These are phyloP conservation scores for Funneliformis mosseae DNA, from an alignment of 192 early-diverging fungal species.

Conservation along the genomic window DNA sequence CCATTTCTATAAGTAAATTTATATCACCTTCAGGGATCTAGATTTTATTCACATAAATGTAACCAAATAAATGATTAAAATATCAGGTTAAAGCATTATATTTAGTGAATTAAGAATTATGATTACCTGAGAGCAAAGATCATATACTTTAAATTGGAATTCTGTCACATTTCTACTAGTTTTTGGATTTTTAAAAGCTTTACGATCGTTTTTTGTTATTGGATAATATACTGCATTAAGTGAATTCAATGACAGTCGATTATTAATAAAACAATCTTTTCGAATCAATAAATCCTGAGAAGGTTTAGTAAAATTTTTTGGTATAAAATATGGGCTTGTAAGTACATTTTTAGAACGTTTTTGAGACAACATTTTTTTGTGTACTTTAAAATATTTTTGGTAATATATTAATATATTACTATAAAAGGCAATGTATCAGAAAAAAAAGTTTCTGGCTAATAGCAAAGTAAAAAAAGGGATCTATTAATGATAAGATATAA, in stretches of 20 bases:
- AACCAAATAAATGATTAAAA: background rate
- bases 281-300: too few species aligned
- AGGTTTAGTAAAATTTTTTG: too few species aligned
- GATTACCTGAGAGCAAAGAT: conserved; percentile 19
- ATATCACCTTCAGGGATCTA: conserved; percentile 8
- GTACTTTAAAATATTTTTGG: too few species aligned
- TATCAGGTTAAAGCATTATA: background rate
- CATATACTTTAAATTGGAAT: conserved; percentile 27
- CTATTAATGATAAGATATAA: too few species aligned
- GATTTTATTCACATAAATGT: background rate
- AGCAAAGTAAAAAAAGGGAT: too few species aligned
- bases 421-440: too few species aligned
- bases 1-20: background rate
- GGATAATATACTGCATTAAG: background rate
- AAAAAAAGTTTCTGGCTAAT: too few species aligned
- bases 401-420: too few species aligned
- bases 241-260: background rate
- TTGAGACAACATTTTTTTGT: too few species aligned
- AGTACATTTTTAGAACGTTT: too few species aligned
- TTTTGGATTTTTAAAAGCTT: conserved; percentile 4
- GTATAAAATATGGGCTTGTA: too few species aligned
- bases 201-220: background rate
- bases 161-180: conserved; percentile 7
- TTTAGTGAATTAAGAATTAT: background rate
- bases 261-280: background rate